Base-by-base conservation (phyloP, 1,284 basidiomycete species). In the Pholiota adiposa region DNA sequence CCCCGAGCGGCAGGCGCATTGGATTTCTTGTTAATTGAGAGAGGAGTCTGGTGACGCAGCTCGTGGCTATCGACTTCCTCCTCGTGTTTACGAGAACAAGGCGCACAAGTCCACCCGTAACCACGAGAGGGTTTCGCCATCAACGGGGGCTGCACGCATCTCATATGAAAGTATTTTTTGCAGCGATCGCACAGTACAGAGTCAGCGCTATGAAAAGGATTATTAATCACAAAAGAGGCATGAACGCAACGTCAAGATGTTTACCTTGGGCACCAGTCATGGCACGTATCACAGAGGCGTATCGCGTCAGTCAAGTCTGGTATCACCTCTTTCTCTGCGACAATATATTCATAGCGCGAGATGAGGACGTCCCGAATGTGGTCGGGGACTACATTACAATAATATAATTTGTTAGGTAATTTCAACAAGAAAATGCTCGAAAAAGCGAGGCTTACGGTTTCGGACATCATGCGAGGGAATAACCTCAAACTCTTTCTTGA, bases 401-500 rank as follows among this genome's bases (percentile, higher is more conserved):
- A 59, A 56, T 49, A 31, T 33, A 7, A 36, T 51, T 40, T 31
- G 29, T 51, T 59, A 61, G 53, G 63, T 67, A 65, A 66, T 62
- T 53, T n/a, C 33, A 36, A 29, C 14, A 33, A 38, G 41, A 18
- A 54, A 48, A 52, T 23, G 58, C 29, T 59, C 43, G 56, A 60
- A 59, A 64, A 60, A 50, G 55, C 66, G 60, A 46, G 19, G 85
- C 94, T 69, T 72, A 97, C 95, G 82, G 75, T 99, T 99, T 67
- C 90, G 87, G 59, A 97, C 88, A 69, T 91, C 92, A 50, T 86
- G 86, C 25, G 94, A 88, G 56, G 93, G 89, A 60, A 99, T 89
- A 66, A 98, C 92, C 75, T 99, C 97, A 77, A 97, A 98, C 77
- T 97, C 97, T 74, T 95, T 93, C 79, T 97, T 96, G 75, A 98